A percentile compares a stretch with the other conserved stretches of the same genome.
phyloP scores from a whole-genome alignment of 305 asterid genomes.

The Fraxinus latifolia region DNA sequence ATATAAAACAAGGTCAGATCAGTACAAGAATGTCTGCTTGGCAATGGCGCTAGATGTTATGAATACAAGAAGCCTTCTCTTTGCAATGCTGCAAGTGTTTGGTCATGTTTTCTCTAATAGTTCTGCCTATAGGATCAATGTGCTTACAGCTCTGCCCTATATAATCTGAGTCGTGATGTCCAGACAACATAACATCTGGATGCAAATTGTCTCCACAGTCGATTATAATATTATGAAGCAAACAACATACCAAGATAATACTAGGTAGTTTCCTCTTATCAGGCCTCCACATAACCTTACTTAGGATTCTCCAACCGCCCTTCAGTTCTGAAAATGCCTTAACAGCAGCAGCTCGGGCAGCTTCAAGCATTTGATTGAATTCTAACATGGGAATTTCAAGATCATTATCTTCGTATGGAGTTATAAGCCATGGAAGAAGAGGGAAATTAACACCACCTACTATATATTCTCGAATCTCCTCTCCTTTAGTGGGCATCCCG shows the following conservation, averaged over 20 bases:
- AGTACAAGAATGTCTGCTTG: background rate
- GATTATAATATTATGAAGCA: constrained; percentile 78
- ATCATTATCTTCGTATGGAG: constrained; percentile 52
- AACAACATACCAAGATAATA: constrained; percentile 77
- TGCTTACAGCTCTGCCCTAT: constrained; percentile 60
- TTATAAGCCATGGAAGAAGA: constrained; percentile 88
- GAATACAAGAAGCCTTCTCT: constrained; percentile 20
- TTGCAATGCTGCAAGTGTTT: constrained; percentile 34
- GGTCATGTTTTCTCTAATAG: constrained; percentile 50
- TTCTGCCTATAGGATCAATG: constrained; percentile 49
- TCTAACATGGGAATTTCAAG: constrained; percentile 22
- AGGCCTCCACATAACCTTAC: constrained; percentile 97
- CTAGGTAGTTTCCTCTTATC: constrained; percentile 86
- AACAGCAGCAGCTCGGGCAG: constrained; percentile 50
- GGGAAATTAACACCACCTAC: constrained; percentile 74
- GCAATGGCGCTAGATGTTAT: background rate
- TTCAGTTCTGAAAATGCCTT: constrained; percentile 70
- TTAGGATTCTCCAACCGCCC: constrained; percentile 93
- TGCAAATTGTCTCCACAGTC: constrained; percentile 72
- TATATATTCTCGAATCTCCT: constrained; percentile 63
- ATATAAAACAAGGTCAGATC: background rate
- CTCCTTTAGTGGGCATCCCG: constrained; percentile 30
- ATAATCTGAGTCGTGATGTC: constrained; percentile 66
- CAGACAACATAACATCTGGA: constrained; percentile 56
- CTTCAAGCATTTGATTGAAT: constrained; percentile 52